These are phyloP conservation scores for Niveomyces coronatus DNA, from an alignment of 2,329 filamentous ascomycete genomes.

Conservation along the genomic window DNA sequence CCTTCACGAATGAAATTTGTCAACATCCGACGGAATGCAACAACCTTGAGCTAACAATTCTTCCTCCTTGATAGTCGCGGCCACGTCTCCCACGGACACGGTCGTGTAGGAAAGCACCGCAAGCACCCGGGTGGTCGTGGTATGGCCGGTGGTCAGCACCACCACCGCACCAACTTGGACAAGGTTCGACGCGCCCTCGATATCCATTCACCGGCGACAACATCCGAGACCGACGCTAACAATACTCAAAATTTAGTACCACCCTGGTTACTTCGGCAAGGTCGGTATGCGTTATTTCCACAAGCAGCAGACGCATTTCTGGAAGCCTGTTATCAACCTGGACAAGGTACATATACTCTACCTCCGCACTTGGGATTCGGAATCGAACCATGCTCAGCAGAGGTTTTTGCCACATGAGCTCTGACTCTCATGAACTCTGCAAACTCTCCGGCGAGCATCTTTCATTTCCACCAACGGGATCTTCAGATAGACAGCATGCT, in stretches of 20 bases:
- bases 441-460: too few relatives aligned
- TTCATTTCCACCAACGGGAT: too few relatives aligned
- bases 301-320: slow-evolving; percentile 90
- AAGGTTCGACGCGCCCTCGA: slow-evolving; percentile 53
- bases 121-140: slow-evolving; percentile 79
- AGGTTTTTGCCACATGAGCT: too few relatives aligned
- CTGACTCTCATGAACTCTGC: too few relatives aligned
- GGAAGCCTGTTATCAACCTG: slow-evolving; percentile 98
- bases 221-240: slow-evolving; percentile 18
- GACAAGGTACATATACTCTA: slow-evolving; percentile 63
- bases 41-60: slow-evolving; percentile 20
- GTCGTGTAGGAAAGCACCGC: slow-evolving; percentile 97
- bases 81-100: slow-evolving; percentile 96
- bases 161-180: slow-evolving; percentile 54
- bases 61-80: slow-evolving; percentile 57
- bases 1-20: not conserved
- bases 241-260: slow-evolving; percentile 54
- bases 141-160: slow-evolving; percentile 98
- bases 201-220: not conserved
- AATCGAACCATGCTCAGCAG: slow-evolving; percentile 4
- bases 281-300: slow-evolving; percentile 95
- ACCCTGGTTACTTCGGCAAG: slow-evolving; percentile 99
- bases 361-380: not conserved
- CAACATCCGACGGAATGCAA: slow-evolving; percentile 7
- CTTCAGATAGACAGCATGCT: not conserved